Conservation (phyloP, 164 flowering plant genomes). For the Piper betle region DNA sequence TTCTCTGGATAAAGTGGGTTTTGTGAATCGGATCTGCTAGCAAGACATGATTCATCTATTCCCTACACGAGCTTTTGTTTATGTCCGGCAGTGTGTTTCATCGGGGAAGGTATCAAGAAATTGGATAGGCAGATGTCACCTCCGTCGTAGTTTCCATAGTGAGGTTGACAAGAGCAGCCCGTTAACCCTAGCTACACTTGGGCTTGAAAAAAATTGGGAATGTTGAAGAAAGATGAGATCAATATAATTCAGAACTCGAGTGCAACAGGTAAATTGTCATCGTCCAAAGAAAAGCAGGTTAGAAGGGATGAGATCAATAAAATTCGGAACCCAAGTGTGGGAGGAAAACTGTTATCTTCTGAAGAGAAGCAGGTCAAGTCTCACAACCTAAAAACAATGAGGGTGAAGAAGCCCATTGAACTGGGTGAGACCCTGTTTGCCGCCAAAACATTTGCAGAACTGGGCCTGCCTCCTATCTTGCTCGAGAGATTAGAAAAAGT, state of each 20-base stretch:
- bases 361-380: conserved; percentile 17
- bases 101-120: conserved; percentile 20
- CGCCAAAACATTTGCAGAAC: conserved; percentile 68
- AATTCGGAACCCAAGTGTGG: conserved; percentile 11
- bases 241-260: conserved; percentile 10
- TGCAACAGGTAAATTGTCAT: conserved; percentile 16
- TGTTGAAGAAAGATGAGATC: conserved; percentile 3
- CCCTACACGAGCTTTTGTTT: conserved; percentile 37
- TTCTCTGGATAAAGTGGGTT: not conserved
- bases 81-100: conserved; percentile 32
- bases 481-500: conserved; percentile 56
- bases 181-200: conserved; percentile 40
- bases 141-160: conserved; percentile 18
- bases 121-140: conserved; percentile 16
- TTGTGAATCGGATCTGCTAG: conserved; percentile 3
- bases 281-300: conserved; percentile 20
- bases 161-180: conserved; percentile 15
- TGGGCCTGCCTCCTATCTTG: conserved; percentile 51
- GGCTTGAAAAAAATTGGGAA: conserved; percentile 18
- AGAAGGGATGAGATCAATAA: conserved; percentile 9
- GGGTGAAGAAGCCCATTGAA: conserved; percentile 25
- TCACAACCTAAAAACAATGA: conserved; percentile 11
- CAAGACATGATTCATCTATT: conserved; percentile 32
- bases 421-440: conserved; percentile 52
- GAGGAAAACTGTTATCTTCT: conserved; percentile 16